A percentile compares a stretch with the other conserved stretches of the same genome.
Conservation (phyloP, 225 moss, liverwort and hornwort species). For the Marchantia paleacea region DNA sequence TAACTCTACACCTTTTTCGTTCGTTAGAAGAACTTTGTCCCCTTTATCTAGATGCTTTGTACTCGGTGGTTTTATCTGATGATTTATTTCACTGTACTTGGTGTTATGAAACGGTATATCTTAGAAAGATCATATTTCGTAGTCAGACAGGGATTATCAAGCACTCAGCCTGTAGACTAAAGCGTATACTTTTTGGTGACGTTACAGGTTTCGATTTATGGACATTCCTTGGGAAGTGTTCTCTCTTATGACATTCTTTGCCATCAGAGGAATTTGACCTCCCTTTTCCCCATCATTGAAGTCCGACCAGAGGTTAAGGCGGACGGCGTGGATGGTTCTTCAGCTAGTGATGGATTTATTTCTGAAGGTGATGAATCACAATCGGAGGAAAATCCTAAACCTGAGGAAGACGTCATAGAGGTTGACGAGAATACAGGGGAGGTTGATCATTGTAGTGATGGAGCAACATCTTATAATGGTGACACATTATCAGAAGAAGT, state of each 20-base stretch:
- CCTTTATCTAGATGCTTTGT: not conserved
- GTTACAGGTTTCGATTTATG: constrained; percentile 90
- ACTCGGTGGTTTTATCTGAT: not conserved
- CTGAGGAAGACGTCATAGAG: not conserved
- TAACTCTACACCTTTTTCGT: not conserved
- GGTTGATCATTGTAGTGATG: constrained; percentile 25
- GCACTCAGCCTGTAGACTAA: not conserved
- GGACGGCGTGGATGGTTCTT: not conserved
- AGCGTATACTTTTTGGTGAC: not conserved
- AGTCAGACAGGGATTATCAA: no score
- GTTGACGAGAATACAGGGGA: not conserved
- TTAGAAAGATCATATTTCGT: no score
- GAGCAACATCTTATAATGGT: constrained; percentile 18
- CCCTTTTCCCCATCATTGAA: constrained; percentile 70
- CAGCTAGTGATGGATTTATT: constrained; percentile 28
- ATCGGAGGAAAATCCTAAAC: not conserved
- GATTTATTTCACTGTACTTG: not conserved
- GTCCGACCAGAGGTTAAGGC: constrained; percentile 37
- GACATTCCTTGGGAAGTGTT: constrained; percentile 95
- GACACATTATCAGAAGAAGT: not conserved
- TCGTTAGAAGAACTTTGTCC: not conserved
- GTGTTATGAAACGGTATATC: not conserved
- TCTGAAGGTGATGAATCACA: constrained; percentile 21
- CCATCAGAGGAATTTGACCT: constrained; percentile 73
- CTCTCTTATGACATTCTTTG: constrained; percentile 98